phyloP scores from a whole-genome alignment of 1,139 yeast species.

The Pneumocystis wakefieldiae region DNA sequence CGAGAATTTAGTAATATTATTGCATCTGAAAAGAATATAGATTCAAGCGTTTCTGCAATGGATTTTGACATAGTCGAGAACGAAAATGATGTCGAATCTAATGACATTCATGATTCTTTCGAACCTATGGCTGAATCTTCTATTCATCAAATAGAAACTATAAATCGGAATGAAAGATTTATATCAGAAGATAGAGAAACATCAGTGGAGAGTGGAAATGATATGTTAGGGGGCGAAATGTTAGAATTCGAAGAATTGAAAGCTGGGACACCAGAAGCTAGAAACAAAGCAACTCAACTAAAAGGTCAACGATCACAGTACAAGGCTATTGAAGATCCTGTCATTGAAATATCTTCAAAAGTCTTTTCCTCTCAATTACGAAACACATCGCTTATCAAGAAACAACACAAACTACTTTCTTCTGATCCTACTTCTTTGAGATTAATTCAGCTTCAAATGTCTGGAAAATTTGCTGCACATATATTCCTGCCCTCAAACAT shows the following conservation, averaged over 20 bases:
- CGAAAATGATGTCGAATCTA: background rate
- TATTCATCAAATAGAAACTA: background rate
- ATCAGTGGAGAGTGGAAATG: constrained; percentile 3
- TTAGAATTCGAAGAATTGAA: background rate
- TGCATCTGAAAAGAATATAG: constrained; percentile 12
- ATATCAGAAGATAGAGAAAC: constrained; percentile 3
- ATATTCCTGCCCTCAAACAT: background rate
- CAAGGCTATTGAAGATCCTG: constrained; percentile 3
- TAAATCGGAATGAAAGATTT: background rate
- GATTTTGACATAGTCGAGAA: background rate
- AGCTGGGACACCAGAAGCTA: background rate
- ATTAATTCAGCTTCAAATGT: background rate
- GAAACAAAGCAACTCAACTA: background rate
- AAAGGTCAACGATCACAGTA: background rate
- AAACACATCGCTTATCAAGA: constrained; percentile 2
- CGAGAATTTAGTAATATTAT: constrained; percentile 16
- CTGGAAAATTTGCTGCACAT: background rate
- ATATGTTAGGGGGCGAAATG: background rate
- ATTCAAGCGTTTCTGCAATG: constrained; percentile 6
- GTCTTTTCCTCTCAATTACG: constrained; percentile 4
- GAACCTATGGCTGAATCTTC: background rate
- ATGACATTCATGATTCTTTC: background rate
- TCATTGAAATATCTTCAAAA: constrained; percentile 4
- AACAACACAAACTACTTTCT: background rate
- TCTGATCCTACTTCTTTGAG: background rate